These are phyloP conservation scores for Scheffersomyces coipomensis DNA, from an alignment of 805 yeast genomes.

Conservation along the genomic window DNA sequence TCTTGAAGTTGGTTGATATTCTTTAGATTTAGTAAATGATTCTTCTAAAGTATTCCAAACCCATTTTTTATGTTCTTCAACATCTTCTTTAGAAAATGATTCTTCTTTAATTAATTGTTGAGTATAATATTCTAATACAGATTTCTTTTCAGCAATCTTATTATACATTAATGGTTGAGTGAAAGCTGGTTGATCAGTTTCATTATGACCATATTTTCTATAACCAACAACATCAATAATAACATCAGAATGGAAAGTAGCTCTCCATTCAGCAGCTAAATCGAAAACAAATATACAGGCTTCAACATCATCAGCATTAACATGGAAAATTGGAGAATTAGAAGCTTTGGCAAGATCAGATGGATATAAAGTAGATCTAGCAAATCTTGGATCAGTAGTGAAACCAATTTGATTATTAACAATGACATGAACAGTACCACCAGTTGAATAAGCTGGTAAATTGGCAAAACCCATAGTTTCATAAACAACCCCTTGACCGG, in stretches of 20 bases:
- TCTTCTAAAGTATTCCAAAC: slow-evolving; percentile 94
- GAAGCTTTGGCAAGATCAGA: slow-evolving; percentile 95
- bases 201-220: slow-evolving; percentile 98
- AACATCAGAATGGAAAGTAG: slow-evolving; percentile 93
- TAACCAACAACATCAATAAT: slow-evolving; percentile 96
- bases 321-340: slow-evolving; percentile 99
- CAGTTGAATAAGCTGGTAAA: slow-evolving; percentile 93
- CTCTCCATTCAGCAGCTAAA: slow-evolving; percentile 98
- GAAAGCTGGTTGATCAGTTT: slow-evolving; percentile 98
- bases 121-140: slow-evolving; percentile 84
- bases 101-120: slow-evolving; percentile 81
- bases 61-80: slow-evolving; percentile 96
- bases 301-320: slow-evolving; percentile 97
- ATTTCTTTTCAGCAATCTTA: slow-evolving; percentile 82
- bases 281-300: slow-evolving; percentile 87
- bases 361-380: slow-evolving; percentile 97
- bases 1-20: slow-evolving; percentile 84
- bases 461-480: slow-evolving; percentile 95
- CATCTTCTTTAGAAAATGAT: slow-evolving; percentile 83
- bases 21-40: slow-evolving; percentile 83
- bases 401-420: slow-evolving; percentile 99
- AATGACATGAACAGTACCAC: slow-evolving; percentile 96
- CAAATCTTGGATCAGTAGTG: slow-evolving; percentile 97
- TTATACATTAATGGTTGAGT: slow-evolving; percentile 98
- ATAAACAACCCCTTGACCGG: slow-evolving; percentile 98